phyloP scores from a whole-genome alignment of 768 basidiomycete species.

The Mycena kentingensis region DNA sequence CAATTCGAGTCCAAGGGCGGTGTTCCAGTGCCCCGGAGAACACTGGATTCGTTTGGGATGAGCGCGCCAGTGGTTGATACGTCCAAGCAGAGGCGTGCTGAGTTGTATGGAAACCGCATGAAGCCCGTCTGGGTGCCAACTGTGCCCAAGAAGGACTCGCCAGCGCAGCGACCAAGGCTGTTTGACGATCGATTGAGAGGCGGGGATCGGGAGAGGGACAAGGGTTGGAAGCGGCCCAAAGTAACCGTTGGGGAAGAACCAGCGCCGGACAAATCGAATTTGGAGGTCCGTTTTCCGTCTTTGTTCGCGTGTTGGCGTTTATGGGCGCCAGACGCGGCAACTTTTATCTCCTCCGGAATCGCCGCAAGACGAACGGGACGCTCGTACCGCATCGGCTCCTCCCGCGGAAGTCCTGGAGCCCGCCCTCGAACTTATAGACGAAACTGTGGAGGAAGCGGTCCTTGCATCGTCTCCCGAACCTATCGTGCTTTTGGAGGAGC shows the following conservation, averaged over 20 bases:
- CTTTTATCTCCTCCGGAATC: conserved; percentile 5
- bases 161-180: background rate
- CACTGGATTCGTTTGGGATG: conserved; percentile 42
- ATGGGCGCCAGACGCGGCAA: background rate
- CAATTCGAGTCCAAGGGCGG: conserved; percentile 57
- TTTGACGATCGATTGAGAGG: background rate
- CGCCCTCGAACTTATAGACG: too few relatives aligned
- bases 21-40: conserved; percentile 47
- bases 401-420: background rate
- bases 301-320: background rate
- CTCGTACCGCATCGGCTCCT: too few relatives aligned
- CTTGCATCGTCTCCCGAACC: too few relatives aligned
- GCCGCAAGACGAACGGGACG: background rate
- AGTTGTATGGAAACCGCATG: conserved; percentile 54
- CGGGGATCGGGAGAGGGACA: background rate
- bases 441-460: too few relatives aligned
- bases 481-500: too few relatives aligned
- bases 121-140: conserved; percentile 24
- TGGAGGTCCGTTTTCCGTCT: too few relatives aligned
- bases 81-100: conserved; percentile 37
- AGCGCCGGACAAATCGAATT: too few relatives aligned
- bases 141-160: background rate
- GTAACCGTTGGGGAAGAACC: too few relatives aligned
- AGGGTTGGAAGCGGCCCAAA: background rate
- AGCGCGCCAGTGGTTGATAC: conserved; percentile 35